Evolutionary conservation across 192 early-diverging fungal species (phyloP).

Genomic region (Linnemannia exigua): DNA sequence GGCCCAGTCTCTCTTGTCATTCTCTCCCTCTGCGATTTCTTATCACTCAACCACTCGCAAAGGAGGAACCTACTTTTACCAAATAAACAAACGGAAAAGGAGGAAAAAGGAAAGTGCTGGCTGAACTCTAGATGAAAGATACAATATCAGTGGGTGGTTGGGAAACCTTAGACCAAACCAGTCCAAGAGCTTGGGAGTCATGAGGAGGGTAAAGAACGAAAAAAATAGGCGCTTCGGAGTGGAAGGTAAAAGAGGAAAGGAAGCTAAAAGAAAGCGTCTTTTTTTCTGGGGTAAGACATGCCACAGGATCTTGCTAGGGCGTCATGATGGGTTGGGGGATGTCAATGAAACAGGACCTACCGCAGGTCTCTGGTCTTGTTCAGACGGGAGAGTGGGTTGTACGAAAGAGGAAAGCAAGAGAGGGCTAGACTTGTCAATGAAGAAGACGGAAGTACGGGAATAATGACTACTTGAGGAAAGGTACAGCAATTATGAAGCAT

Average conservation of each 20-base stretch:
- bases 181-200: neutral
- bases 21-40: neutral
- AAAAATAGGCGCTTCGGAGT: neutral
- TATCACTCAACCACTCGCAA: neutral
- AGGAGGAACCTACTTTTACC: neutral
- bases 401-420: conserved; percentile 5
- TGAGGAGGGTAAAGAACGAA: neutral
- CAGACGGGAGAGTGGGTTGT: neutral
- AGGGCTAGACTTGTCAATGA: neutral
- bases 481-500: neutral
- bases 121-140: conserved; percentile 8
- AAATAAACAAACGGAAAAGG: conserved; percentile 14
- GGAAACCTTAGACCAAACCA: neutral
- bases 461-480: neutral
- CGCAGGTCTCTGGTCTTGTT: neutral
- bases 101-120: conserved; percentile 2
- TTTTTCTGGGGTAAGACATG: neutral
- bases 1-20: too few relatives aligned
- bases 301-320: neutral
- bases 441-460: neutral
- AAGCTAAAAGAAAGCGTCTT: neutral
- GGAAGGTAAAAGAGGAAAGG: neutral
- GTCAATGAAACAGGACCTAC: conserved; percentile 6
- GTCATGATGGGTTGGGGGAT: neutral
- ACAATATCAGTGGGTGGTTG: conserved; percentile 1